A percentile compares a stretch with the other conserved stretches of the same genome.
Conservation (phyloP, 1,139 yeast genomes). For the Yamadazyma diddensiae region DNA sequence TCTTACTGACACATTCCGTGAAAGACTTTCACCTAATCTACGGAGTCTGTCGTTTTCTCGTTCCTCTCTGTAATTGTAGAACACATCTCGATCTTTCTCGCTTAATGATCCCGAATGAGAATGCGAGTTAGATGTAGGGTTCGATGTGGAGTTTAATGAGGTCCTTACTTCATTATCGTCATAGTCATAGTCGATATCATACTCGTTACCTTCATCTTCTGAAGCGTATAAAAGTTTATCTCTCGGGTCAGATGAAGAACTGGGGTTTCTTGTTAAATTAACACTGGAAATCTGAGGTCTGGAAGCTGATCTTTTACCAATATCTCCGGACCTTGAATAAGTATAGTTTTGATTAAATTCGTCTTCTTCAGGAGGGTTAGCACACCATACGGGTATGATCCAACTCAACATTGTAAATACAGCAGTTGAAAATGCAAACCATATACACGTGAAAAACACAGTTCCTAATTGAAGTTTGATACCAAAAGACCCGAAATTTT, state of each 20-base stretch:
- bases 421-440: constrained; percentile 30
- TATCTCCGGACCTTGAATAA: constrained; percentile 16
- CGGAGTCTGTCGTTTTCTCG: constrained; percentile 21
- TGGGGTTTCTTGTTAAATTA: constrained; percentile 1
- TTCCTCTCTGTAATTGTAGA: constrained; percentile 19
- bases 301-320: constrained; percentile 7
- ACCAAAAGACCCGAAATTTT: constrained; percentile 44
- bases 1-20: constrained; percentile 26
- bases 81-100: constrained; percentile 6
- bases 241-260: constrained; percentile 7
- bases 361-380: constrained; percentile 33
- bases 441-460: constrained; percentile 40
- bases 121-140: background rate
- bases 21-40: constrained; percentile 31
- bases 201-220: constrained; percentile 7
- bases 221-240: constrained; percentile 13
- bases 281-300: constrained; percentile 1
- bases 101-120: background rate
- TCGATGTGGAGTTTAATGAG: background rate
- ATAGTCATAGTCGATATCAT: constrained; percentile 3
- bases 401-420: constrained; percentile 30
- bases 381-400: constrained; percentile 45
- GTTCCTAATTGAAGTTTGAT: constrained; percentile 38
- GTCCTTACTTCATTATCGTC: background rate
- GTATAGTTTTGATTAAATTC: constrained; percentile 16